Base-by-base conservation (phyloP, 2,329 filamentous ascomycete species). In the Madurella mycetomatis region DNA sequence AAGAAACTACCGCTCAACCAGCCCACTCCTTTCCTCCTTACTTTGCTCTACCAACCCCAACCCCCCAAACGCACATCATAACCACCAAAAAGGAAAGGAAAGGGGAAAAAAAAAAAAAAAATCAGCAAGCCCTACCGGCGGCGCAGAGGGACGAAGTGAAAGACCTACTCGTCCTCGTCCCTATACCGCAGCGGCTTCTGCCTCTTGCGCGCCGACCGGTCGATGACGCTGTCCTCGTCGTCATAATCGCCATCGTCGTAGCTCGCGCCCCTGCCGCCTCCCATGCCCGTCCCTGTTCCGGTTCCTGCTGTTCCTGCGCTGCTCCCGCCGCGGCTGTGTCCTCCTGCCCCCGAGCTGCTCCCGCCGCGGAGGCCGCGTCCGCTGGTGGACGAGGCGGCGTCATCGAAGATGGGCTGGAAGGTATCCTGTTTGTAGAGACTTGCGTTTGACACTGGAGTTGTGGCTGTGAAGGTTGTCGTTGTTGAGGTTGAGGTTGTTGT, bases 121-220 rank as follows among this genome's bases (percentile, higher is more conserved):
- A n/a, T n/a, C n/a, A n/a, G n/a, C n/a, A n/a, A n/a, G 25, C 25
- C 25, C 7, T 25, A 25, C 4, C 25, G 25, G 7, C 25, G 25
- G 25, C 11, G 13, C 13, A 37, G 34, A 11, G 34, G 34, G 13
- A 11, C 34, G 41, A 41, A 17, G 31, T 46, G 47, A 41, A 48
- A 57, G 15, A n/a, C 55, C 55, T 57, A 57, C 51, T 57, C 56
- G 47, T 58, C 48, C 12, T 60, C 60, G 34, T 54, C 47, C 49
- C 61, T 48, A 47, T 62, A 64, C 47, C 62, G 48, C 18, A 55
- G 48, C 16, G 61, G 61, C 48, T 61, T 64, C 53, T 60, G 58
- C 8, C 62, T 56, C 55, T 61, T 63, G 37, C 62, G 41, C 1
- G 55, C 54, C 45, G 54, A 56, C 25, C 58, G 53, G 41, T 60